Conservation (phyloP, 495 filamentous ascomycete genomes). For the Aspergillus carlsbadensis region DNA sequence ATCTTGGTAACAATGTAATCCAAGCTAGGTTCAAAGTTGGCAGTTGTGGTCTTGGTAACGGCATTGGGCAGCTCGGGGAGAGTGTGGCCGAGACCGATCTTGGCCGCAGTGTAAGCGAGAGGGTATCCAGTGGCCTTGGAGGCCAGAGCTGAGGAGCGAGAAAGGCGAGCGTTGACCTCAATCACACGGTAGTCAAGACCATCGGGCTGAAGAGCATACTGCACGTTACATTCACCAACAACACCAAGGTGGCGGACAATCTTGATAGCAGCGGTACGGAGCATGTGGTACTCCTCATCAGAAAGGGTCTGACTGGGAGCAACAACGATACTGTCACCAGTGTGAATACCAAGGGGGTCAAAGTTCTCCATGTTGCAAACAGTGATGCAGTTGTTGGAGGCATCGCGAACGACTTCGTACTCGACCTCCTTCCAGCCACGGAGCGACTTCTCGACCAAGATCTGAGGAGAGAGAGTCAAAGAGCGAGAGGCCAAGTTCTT, state of each 20-base stretch:
- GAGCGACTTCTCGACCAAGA: constrained; percentile 97
- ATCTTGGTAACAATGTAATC: constrained; percentile 99
- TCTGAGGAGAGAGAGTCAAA: constrained; percentile 92
- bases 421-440: constrained; percentile 99
- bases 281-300: constrained; percentile 99
- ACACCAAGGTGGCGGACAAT: constrained; percentile 95
- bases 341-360: constrained; percentile 93
- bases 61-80: constrained; percentile 94
- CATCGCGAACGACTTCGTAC: constrained; percentile 95
- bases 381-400: constrained; percentile 94
- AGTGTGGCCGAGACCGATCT: constrained; percentile 93
- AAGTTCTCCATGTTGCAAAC: constrained; percentile 99
- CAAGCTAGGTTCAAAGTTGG: constrained; percentile 96
- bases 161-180: constrained; percentile 95
- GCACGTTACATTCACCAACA: constrained; percentile 96
- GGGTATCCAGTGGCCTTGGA: constrained; percentile 98
- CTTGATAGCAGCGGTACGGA: constrained; percentile 92
- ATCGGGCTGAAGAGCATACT: constrained; percentile 94
- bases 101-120: constrained; percentile 92
- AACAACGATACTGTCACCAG: constrained; percentile 95
- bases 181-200: constrained; percentile 96
- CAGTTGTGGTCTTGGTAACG: constrained; percentile 96
- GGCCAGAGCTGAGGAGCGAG: constrained; percentile 88
- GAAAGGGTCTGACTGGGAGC: constrained; percentile 93
- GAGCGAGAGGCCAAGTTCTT: constrained; percentile 89